These are phyloP conservation scores for Malus hybrid DNA, from an alignment of 331 rosid genomes.

Conservation along the genomic window DNA sequence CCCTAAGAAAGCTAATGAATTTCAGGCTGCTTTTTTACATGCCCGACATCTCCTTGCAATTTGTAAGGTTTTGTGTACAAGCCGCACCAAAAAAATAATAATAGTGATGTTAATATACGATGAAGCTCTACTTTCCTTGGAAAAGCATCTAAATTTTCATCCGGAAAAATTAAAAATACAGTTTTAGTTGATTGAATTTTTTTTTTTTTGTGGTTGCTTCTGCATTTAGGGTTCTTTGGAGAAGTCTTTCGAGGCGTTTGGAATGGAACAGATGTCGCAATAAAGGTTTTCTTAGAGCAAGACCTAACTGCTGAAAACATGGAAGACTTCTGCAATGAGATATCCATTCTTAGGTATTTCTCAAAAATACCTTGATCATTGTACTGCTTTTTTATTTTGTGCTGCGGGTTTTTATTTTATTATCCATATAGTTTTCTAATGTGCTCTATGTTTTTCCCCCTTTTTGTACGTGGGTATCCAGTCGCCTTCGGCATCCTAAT, in stretches of 20 bases:
- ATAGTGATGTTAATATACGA: background rate
- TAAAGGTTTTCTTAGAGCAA: slow-evolving; percentile 95
- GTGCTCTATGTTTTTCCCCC: slow-evolving; percentile 8
- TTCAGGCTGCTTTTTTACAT: background rate
- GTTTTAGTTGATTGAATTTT: background rate
- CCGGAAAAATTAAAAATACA: background rate
- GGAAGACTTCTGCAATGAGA: slow-evolving; percentile 99
- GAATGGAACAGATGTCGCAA: slow-evolving; percentile 98
- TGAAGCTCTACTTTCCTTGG: background rate
- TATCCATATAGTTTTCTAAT: slow-evolving; percentile 28
- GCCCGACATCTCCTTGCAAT: background rate
- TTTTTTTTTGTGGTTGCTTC: background rate
- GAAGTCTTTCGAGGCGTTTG: slow-evolving; percentile 95
- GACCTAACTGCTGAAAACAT: slow-evolving; percentile 91
- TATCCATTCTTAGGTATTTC: slow-evolving; percentile 82
- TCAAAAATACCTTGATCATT: slow-evolving; percentile 3
- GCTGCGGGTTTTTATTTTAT: slow-evolving; percentile 7
- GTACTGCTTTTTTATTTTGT: slow-evolving; percentile 1
- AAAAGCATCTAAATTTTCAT: background rate
- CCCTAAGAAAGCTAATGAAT: background rate
- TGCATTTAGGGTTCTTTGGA: slow-evolving; percentile 82
- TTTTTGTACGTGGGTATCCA: slow-evolving; percentile 25
- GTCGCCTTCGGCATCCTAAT: slow-evolving; percentile 98
- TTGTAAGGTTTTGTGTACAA: background rate
- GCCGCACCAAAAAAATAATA: background rate